These are phyloP conservation scores for Corynascus novoguineensis DNA, from an alignment of 495 filamentous ascomycete species.

Conservation along the genomic window DNA sequence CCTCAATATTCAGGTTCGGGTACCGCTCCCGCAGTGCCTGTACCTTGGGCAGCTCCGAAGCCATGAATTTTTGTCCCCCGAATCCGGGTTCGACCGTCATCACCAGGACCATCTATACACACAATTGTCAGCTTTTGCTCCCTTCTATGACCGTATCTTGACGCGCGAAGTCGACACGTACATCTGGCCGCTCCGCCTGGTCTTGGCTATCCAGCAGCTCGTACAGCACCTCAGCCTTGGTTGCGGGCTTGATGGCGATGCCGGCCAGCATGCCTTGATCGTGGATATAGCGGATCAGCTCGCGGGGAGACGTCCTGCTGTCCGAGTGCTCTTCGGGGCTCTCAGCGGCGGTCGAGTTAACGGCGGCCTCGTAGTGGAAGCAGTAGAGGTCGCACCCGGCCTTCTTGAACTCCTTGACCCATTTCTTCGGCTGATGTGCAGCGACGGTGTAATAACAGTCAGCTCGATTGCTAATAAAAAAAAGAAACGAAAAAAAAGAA, in stretches of 20 bases:
- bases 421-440: slow-evolving; percentile 75
- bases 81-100: slow-evolving; percentile 99
- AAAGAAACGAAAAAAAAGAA: too few relatives aligned
- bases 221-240: slow-evolving; percentile 82
- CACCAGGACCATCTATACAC: slow-evolving; percentile 82
- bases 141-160: too few relatives aligned
- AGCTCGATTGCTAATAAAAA: too few relatives aligned
- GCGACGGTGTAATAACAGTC: not conserved
- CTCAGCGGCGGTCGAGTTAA: slow-evolving; percentile 72
- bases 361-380: slow-evolving; percentile 98
- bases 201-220: slow-evolving; percentile 71
- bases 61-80: slow-evolving; percentile 98
- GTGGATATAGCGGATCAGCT: slow-evolving; percentile 87
- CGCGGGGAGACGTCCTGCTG: slow-evolving; percentile 66
- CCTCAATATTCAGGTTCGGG: slow-evolving; percentile 91
- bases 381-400: slow-evolving; percentile 97
- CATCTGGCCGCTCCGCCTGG: slow-evolving; percentile 78
- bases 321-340: slow-evolving; percentile 62
- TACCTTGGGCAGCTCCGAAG: slow-evolving; percentile 90
- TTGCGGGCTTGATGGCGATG: slow-evolving; percentile 92
- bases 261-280: slow-evolving; percentile 83
- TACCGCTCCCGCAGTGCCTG: slow-evolving; percentile 73
- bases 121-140: not conserved
- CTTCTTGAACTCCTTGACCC: slow-evolving; percentile 88
- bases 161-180: slow-evolving; percentile 40